Evolutionary conservation across 164 flowering plant genomes (phyloP), one percentile per base, ranked within the genome.

Genomic region (Stephania cephalantha): DNA sequence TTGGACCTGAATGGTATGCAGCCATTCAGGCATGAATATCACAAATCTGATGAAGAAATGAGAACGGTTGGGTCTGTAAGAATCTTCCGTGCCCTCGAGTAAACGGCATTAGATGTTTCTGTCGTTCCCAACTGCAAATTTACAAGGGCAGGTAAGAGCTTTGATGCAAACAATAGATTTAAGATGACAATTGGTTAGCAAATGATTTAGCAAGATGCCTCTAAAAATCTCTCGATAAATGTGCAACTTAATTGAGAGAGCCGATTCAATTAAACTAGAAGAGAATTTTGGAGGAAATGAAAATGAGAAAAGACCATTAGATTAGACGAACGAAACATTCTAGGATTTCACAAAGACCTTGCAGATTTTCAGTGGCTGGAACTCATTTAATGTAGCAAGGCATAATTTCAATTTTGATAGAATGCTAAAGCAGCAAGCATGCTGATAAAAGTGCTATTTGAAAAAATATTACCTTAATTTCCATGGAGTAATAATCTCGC

Each of bases 71-170:
- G 52, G 72, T 89, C 88, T 72, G 83, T 83, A 1, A 95, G 85
- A 0, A 81, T 84, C 83, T 91, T 95, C 75, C 85, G 76, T 29
- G 95, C 97, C 2, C 93, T 97, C 97, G 95, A 93, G 75, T 84
- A 78, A 7, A 95, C 87, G 20, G 85, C 87, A 77, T 77, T 79
- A 13, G 92, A 90, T 31, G 90, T 85, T 82, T 90, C 94, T 29
- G 97, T 85, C 64, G 93, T 85, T 53, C 99, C 97, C 83, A 87
- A 82, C 97, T 95, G 90, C 52, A 80, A 73, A 72, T 74, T 70
- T 20, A 45, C 61, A 35, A 46, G n/a, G 13, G 45, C 29, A 15
- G 61, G 44, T 48, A 17, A 77, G 68, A 22, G 53, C 29, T 29
- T 1, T 12, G 13, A 8, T 35, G 70, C 6, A 44, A 8, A 46